Percentiles rank a stretch among this genome's conserved stretches.
These are phyloP conservation scores for Ustulina deusta DNA, from an alignment of 2,329 filamentous ascomycete genomes.

Conservation along the genomic window DNA sequence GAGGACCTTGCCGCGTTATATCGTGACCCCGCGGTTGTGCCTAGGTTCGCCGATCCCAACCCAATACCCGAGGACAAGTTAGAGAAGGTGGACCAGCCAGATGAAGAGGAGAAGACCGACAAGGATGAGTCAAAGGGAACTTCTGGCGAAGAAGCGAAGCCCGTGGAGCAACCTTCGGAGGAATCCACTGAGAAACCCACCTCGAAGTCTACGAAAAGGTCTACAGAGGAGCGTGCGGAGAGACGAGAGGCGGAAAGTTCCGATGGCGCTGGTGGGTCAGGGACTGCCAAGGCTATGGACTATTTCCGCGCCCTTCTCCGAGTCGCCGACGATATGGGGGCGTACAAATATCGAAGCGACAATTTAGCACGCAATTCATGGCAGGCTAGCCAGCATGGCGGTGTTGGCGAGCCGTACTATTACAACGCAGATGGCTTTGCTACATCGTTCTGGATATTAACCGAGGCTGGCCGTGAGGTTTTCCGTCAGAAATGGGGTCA, in stretches of 20 bases:
- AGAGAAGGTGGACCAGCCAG: conserved; percentile 38
- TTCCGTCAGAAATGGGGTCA: conserved; percentile 51
- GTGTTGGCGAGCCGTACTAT: conserved; percentile 65
- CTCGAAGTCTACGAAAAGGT: background rate
- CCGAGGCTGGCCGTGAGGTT: conserved; percentile 59
- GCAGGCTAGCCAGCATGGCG: conserved; percentile 64
- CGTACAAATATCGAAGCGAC: conserved; percentile 47
- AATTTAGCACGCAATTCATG: conserved; percentile 60
- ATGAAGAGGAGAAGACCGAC: conserved; percentile 29
- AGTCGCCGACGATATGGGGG: conserved; percentile 49
- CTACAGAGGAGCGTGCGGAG: conserved; percentile 17
- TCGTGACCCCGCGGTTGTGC: conserved; percentile 50
- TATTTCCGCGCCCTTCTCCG: conserved; percentile 49
- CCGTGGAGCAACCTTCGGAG: conserved; percentile 27
- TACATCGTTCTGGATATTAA: conserved; percentile 58
- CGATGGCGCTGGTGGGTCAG: conserved; percentile 30
- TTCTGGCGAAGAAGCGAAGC: conserved; percentile 11
- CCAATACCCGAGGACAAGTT: conserved; percentile 46
- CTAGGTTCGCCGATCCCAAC: conserved; percentile 52
- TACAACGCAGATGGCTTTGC: conserved; percentile 61
- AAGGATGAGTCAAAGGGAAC: conserved; percentile 12
- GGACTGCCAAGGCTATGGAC: conserved; percentile 43
- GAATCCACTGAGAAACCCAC: background rate
- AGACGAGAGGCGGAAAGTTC: conserved; percentile 27
- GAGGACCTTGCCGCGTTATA: conserved; percentile 56